Base-by-base conservation (phyloP, 768 basidiomycete species). In the Leccinum barrowsii region DNA sequence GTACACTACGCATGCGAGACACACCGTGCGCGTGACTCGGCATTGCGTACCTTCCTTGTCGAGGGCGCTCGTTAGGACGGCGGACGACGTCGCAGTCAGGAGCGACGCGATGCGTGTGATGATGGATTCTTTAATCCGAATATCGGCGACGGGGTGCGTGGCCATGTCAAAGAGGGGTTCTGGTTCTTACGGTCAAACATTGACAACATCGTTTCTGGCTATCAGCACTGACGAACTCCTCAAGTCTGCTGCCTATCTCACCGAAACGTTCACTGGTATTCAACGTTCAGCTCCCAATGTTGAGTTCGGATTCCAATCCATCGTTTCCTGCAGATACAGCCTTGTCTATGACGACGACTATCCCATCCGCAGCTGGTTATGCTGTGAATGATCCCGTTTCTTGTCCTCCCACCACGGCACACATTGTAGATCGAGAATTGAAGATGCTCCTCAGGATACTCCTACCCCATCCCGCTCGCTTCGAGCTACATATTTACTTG, bases 191-290 rank as follows among this genome's bases (percentile, higher is more conserved):
- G 13, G n/a, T n/a, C n/a, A n/a, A n/a, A n/a, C n/a, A n/a, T 34
- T 70, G 58, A 63, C 32, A 17, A 44, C 34, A 15, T 57, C 21
- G 28, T 55, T 49, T 53, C 22, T 37, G 10, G 32, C 35, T 15
- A 46, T 11, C 59, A 91, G 89, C 61, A 80, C 86, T 6, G 89
- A 92, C 65, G 90, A 92, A 66, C 80, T 90, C 42, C 82, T 85
- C 75, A 91, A 91, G 71, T 80, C 88, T 1, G 83, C 87, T 11
- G 85, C 86, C 6, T 90, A 87, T 63, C 78, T 92, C 56, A 86
- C 89, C 0, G 90, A 92, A 65, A 80, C 85, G 12, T 84, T 84
- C 26, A 73, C 68, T 30, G 70, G 72, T 15, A 63, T 65, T n/a
- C 70, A 65, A 19, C n/a, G n/a, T n/a, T n/a, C n/a, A n/a, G n/a